Conservation (phyloP, 2,329 filamentous ascomycete genomes). For the Allantophomopsis lycopodina region DNA sequence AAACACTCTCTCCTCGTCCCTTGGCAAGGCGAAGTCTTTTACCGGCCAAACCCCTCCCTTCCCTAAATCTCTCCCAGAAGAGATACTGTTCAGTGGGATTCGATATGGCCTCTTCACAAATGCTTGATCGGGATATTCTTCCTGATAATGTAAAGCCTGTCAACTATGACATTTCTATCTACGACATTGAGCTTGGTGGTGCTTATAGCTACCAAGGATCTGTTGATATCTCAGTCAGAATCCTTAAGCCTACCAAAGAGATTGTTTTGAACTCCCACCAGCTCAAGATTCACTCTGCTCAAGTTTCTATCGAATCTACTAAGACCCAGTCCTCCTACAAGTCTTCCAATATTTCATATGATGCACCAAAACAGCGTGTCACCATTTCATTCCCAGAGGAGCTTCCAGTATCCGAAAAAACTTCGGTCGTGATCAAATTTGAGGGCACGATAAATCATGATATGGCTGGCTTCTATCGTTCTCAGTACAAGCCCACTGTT, state of each 20-base stretch:
- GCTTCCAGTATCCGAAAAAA: conserved; percentile 53
- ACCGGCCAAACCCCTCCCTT: no score
- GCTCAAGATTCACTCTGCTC: conserved; percentile 59
- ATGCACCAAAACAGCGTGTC: conserved; percentile 72
- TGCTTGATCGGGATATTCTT: conserved; percentile 48
- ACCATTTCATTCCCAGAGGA: conserved; percentile 65
- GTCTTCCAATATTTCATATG: conserved; percentile 60
- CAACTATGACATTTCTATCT: conserved; percentile 76
- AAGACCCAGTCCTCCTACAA: conserved; percentile 40
- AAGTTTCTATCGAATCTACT: conserved; percentile 42
- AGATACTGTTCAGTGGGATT: no score
- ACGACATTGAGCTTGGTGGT: conserved; percentile 58
- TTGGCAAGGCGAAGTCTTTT: no score
- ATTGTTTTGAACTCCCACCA: conserved; percentile 79
- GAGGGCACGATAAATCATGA: conserved; percentile 75
- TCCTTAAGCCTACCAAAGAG: conserved; percentile 59
- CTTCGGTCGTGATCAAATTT: conserved; percentile 57
- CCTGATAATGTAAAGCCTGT: conserved; percentile 58
- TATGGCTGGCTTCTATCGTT: conserved; percentile 89
- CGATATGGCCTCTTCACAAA: conserved; percentile 19
- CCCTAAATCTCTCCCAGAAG: no score
- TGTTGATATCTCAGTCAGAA: conserved; percentile 65
- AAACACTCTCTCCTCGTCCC: no score
- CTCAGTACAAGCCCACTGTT: conserved; percentile 76
- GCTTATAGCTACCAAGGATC: conserved; percentile 71